Evolutionary conservation across 805 yeast genomes (phyloP), one percentile per base, ranked within the genome.

Genomic region (Candida pseudofarinosa): DNA sequence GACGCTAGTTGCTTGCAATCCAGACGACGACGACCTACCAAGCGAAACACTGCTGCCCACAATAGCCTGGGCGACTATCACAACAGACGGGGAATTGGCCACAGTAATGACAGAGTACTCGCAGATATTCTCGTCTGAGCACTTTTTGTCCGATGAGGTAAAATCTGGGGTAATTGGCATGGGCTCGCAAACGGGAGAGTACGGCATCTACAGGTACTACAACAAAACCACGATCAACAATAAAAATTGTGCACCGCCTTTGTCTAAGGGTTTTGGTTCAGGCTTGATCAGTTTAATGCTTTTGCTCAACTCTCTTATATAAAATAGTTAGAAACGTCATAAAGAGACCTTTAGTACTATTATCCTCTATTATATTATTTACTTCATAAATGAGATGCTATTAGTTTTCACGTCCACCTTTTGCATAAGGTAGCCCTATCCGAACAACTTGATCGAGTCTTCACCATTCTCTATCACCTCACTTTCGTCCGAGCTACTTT

Each of bases 361-460:
- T 7, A 31, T 14, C 6, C 13, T 33, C 19, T 33, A 33, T 33
- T 14, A 33, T 14, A 4, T 19, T 33, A 33, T 15, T 4, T 16
- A 2, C 17, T 3, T 6, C 3, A 14, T 33, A 17, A 33, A 14
- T 6, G 2, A 5, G 2, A 33, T 33, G 17, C 20, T 33, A 33
- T 33, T 16, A 16, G 15, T 15, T 31, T 3, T 3, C 3, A 2
- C n/a, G 32, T 13, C 3, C 12, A 28, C n/a, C 32, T 13, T 28
- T 13, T 3, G 32, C n/a, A 13, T 13, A 28, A 28, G n/a, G n/a
- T 28, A 13, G 18, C 20, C 26, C 43, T 58, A 66, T 7, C 70
- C 67, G 40, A 67, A 65, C 46, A 67, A 59, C 50, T 64, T 59
- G 50, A 67, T 65, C 17, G 62, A 62, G 35, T 62, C 67, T 3